Percentiles rank a stretch among this genome's conserved stretches.
phyloP scores from a whole-genome alignment of 257 asterid species.

The Thymus quinquecostatus region DNA sequence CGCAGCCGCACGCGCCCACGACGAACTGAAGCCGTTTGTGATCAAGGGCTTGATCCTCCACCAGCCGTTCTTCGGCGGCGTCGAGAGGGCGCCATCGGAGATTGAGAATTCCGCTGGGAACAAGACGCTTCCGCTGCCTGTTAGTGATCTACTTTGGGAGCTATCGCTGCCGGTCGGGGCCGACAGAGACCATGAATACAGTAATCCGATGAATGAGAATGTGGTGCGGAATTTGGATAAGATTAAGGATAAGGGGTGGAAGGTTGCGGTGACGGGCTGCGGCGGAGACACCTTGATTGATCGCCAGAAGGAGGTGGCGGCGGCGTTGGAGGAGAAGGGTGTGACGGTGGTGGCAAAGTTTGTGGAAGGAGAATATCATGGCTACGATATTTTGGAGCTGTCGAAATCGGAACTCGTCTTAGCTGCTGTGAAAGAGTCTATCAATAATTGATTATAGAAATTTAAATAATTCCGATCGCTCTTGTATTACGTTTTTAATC shows the following conservation, averaged over 20 bases:
- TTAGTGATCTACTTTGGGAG: conserved; percentile 47
- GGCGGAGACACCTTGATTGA: conserved; percentile 51
- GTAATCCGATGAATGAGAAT: conserved; percentile 35
- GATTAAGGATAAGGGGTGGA: conserved; percentile 34
- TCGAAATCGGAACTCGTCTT: neutral
- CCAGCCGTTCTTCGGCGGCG: conserved; percentile 54
- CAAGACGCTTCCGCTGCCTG: conserved; percentile 22
- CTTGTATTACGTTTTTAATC: too few relatives aligned
- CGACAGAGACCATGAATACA: conserved; percentile 50
- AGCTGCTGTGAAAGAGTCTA: neutral
- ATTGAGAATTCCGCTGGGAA: conserved; percentile 22
- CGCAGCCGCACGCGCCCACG: conserved; percentile 21
- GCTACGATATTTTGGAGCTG: neutral
- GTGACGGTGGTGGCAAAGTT: conserved; percentile 37
- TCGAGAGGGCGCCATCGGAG: conserved; percentile 52
- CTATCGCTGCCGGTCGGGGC: conserved; percentile 44
- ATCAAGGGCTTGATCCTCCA: conserved; percentile 61
- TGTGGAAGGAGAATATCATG: conserved; percentile 47
- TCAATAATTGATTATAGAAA: neutral
- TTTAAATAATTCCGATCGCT: too few relatives aligned
- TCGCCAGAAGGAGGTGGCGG: conserved; percentile 27
- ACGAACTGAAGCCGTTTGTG: conserved; percentile 39
- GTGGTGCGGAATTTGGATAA: conserved; percentile 14
- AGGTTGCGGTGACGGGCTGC: conserved; percentile 38
- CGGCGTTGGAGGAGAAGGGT: conserved; percentile 38